A percentile compares a stretch with the other conserved stretches of the same genome.
Evolutionary conservation across 2,329 filamentous ascomycete genomes (phyloP).

Genomic region (Hypoxylon sp.): DNA sequence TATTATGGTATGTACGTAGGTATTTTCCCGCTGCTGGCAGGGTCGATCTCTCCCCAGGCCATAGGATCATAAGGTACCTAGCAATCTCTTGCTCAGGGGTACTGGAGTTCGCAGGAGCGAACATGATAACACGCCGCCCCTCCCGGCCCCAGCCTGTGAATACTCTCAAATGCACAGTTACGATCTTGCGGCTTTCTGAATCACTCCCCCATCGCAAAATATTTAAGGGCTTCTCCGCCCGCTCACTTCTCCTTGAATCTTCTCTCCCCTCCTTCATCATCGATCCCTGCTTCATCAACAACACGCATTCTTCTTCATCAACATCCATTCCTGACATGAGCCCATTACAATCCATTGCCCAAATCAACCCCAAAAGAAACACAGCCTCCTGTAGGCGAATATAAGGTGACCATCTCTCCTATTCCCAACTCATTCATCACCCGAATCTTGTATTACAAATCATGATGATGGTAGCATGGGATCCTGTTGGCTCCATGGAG

Average conservation of each 20-base stretch:
- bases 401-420: background rate
- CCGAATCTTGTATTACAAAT: background rate
- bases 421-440: background rate
- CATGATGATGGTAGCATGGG: background rate
- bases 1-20: background rate
- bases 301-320: background rate
- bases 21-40: background rate
- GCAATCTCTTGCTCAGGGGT: background rate
- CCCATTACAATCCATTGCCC: background rate
- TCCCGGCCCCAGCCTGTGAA: background rate
- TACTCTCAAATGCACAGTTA: background rate
- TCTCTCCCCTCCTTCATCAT: background rate
- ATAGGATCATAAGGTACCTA: background rate
- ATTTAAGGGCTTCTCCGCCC: background rate
- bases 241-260: background rate
- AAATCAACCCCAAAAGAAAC: background rate
- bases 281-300: too few relatives aligned
- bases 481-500: background rate
- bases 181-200: background rate
- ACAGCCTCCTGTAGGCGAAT: background rate
- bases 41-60: background rate
- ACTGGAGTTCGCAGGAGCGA: background rate
- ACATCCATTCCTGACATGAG: background rate
- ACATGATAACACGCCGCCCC: background rate
- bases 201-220: background rate